Evolutionary conservation across 2,329 filamentous ascomycete species (phyloP), one percentile per base, ranked within the genome.

Genomic region (Alternaria metachromatica): DNA sequence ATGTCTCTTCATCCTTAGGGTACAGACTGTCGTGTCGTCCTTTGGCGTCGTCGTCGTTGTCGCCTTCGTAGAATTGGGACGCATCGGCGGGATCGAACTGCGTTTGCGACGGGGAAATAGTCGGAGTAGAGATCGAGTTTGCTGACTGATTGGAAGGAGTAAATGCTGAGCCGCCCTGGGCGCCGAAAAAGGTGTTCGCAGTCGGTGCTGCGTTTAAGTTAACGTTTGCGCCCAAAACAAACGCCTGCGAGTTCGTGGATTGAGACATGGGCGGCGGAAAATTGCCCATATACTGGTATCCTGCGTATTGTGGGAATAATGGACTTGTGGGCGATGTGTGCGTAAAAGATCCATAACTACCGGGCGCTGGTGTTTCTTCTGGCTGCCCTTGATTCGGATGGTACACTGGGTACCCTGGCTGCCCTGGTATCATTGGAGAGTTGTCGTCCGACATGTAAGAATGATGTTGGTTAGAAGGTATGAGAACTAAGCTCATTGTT

Each of bases 61-160:
- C 9, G 21, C 21, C 54, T 20, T 48, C 26, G 54, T 23, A 33
- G 26, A 28, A 18, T 4, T 56, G 43, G 26, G 56, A 13, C 23
- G 56, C 18, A 45, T 44, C 21, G 56, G n/a, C 23, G 56, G 46
- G 6, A 49, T 58, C 46, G 23, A 58, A 58, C 7, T 53, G 45
- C 3, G 46, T 53, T 58, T 53, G 56, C 12, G 48, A 58, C 4
- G 56, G 56, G n/a, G 46, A 53, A 8, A 58, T 53, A n/a, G 46
- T 53, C 9, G 46, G 30, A 12, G 28, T 26, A 25, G 20, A 12
- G n/a, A 37, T 21, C n/a, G 49, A 44, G 5, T 25, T 58, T 20
- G 33, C 51, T 37, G 28, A 23, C 11, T 25, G 25, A n/a, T 57
- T 55, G 23, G 53, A 21, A 28, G 53, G 53, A 26, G 53, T 55